These are phyloP conservation scores for Gracilaria gracilis DNA, from an alignment of 23 red algal genomes.

Conservation along the genomic window DNA sequence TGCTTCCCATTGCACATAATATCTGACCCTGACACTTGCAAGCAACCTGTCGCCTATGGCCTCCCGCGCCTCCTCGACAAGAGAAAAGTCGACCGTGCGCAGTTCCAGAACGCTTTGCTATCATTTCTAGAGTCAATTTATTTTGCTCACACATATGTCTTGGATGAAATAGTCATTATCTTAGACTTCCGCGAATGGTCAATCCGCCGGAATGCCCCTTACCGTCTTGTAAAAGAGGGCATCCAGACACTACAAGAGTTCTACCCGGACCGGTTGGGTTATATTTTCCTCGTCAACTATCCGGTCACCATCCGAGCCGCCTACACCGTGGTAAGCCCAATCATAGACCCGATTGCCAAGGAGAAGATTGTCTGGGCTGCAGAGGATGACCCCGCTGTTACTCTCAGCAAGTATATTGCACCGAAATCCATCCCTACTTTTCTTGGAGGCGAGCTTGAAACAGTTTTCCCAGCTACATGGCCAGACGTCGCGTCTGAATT, in stretches of 20 bases:
- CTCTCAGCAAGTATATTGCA: slow-evolving; percentile 47
- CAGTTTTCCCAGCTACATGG: slow-evolving; percentile 51
- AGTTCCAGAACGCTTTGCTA: slow-evolving; percentile 60
- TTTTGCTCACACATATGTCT: slow-evolving; percentile 46
- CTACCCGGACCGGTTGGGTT: slow-evolving; percentile 62
- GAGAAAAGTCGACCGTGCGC: slow-evolving; percentile 38
- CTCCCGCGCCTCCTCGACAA: slow-evolving; percentile 59
- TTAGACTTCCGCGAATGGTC: slow-evolving; percentile 67
- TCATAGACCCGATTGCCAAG: slow-evolving; percentile 60
- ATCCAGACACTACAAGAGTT: slow-evolving; percentile 61
- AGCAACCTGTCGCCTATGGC: slow-evolving; percentile 70
- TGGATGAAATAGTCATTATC: slow-evolving; percentile 65
- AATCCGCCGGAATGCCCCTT: slow-evolving; percentile 55
- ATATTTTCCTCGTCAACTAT: slow-evolving; percentile 62
- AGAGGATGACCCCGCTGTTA: slow-evolving; percentile 57
- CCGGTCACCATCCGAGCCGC: slow-evolving; percentile 63
- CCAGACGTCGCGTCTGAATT: slow-evolving; percentile 63
- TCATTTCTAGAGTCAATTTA: slow-evolving; percentile 59
- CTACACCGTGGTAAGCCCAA: slow-evolving; percentile 56
- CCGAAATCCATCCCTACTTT: slow-evolving; percentile 62
- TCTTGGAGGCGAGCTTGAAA: slow-evolving; percentile 66
- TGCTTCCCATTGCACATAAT: slow-evolving; percentile 60
- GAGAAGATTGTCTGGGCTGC: slow-evolving; percentile 60
- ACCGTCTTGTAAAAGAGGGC: slow-evolving; percentile 60
- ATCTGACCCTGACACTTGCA: slow-evolving; percentile 24